Conservation (phyloP, 176 grass and related monocot genomes). For the Canna indica region DNA sequence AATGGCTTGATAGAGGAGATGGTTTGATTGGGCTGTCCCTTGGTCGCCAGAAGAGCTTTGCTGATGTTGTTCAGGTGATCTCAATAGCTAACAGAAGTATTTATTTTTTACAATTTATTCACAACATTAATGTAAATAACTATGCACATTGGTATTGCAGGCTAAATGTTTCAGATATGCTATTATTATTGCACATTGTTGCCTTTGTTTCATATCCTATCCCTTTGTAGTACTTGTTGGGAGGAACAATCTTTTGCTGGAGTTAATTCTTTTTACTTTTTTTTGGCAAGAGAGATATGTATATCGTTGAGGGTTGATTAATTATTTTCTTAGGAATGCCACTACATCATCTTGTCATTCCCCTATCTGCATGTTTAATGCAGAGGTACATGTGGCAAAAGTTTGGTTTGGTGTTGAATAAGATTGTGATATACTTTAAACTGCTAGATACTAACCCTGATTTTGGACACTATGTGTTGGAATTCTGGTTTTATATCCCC, state of each 20-base stretch:
- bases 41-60: conserved; percentile 42
- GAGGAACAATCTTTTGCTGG: too few relatives aligned
- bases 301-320: background rate
- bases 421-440: background rate
- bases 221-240: background rate
- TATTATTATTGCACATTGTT: background rate
- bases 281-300: background rate
- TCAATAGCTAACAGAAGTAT: background rate
- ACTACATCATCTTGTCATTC: background rate
- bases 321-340: background rate
- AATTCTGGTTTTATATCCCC: background rate
- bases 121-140: background rate
- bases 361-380: background rate
- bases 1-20: conserved; percentile 11
- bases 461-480: too few relatives aligned
- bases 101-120: background rate
- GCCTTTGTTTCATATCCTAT: background rate
- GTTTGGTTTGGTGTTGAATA: background rate
- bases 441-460: background rate
- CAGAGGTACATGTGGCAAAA: too few relatives aligned
- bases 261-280: background rate
- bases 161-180: background rate
- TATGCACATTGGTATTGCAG: background rate
- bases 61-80: conserved; percentile 79
- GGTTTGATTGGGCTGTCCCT: conserved; percentile 8